Evolutionary conservation across 495 filamentous ascomycete species (phyloP), one percentile per base, ranked within the genome.

Genomic region (Hyaloscypha hepaticicola): DNA sequence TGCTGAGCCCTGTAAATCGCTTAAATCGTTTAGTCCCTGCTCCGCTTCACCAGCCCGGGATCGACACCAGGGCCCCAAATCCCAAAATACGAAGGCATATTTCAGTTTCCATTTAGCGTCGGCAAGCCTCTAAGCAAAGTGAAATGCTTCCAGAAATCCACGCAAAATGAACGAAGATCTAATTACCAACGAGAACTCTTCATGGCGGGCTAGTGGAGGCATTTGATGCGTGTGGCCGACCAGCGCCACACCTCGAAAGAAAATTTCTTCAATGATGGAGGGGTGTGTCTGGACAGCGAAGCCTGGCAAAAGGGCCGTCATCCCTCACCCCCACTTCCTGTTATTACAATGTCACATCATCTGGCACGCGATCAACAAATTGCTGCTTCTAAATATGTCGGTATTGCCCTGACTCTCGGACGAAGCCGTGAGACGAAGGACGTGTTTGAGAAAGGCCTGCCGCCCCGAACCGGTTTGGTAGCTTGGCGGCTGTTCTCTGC

Each of bases 371-470:
- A 21, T 38, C 21, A 45, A 5, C 11, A n/a, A n/a, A 49, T n/a
- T n/a, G n/a, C 21, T 12, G 1, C n/a, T 14, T 14, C 5, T n/a
- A 49, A 29, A 19, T 3, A 26, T 7, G 41, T 22, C 45, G 26
- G 11, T 29, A 5, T 1, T 22, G 48, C 25, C 16, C 24, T 38
- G 33, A 63, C 51, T 45, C 61, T 63, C 61, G 61, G 61, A 48
- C 31, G 52, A 63, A 63, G n/a, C 61, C 50, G 50, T 63, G 61
- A 55, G 52, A 56, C 59, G 22, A 48, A 16, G 16, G 1, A 16
- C 45, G 31, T 51, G 61, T 63, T 63, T 45, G 38, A 45, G 31
- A 21, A 45, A 34, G 29, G 11, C 45, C 28, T 59, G 29, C 56
- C 56, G 56, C 38, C 7, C 34, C 14, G 50, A 24, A 45, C 38